Conservation (phyloP, 345 rosid genomes). For the Boechera retrofracta region DNA sequence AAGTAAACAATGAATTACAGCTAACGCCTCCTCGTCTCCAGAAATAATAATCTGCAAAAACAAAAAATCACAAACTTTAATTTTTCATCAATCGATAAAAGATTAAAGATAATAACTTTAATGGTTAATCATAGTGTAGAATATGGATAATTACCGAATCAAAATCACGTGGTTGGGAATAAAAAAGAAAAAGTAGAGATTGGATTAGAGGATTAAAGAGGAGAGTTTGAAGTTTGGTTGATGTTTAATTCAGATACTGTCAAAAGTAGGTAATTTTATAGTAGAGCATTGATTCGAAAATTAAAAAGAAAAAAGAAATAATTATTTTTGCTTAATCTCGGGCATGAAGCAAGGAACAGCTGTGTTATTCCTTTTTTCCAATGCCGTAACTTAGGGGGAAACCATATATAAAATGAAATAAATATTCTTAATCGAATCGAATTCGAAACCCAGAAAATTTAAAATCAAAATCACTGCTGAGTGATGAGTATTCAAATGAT, state of each 20-base stretch:
- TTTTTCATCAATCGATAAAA: conserved; percentile 11
- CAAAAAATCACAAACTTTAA: neutral
- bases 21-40: conserved; percentile 35
- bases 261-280: conserved; percentile 40
- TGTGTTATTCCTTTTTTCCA: conserved; percentile 41
- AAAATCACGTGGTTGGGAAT: conserved; percentile 38
- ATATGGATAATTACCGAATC: conserved; percentile 45
- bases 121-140: conserved; percentile 19
- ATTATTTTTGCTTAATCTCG: conserved; percentile 27
- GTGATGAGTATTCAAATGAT: conserved; percentile 5
- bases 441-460: conserved; percentile 26
- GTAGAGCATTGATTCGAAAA: conserved; percentile 26
- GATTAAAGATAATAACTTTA: conserved; percentile 6
- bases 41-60: conserved; percentile 30
- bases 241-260: conserved; percentile 35
- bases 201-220: conserved; percentile 16
- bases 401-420: neutral
- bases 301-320: neutral
- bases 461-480: neutral
- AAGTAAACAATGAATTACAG: conserved; percentile 41
- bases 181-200: neutral
- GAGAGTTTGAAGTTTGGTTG: conserved; percentile 32
- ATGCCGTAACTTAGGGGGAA: conserved; percentile 43
- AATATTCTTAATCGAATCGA: neutral
- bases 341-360: conserved; percentile 47